Evolutionary conservation across 148 eudicot genomes (phyloP), one percentile per base, ranked within the genome.

Genomic region (Camellia lanceoleosa): DNA sequence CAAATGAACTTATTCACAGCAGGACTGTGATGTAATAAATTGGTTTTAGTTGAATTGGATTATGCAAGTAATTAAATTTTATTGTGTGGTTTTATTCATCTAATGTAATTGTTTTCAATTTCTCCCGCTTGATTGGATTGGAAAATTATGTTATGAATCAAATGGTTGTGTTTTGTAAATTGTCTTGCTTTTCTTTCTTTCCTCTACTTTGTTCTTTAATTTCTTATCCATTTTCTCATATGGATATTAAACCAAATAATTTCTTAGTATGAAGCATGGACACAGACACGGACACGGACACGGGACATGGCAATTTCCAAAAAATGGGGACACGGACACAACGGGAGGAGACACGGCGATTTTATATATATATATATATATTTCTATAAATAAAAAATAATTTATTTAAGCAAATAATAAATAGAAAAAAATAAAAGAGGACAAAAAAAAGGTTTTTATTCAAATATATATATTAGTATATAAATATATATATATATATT

Each of bases 21-120:
- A 43, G 30, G 52, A 59, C 15, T 38, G 38, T 30, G 46, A 41
- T 52, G 43, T 38, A 59, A 55, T 55, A 6, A 73, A 7, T 38
- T 23, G 76, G 47, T 20, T 73, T 66, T 52, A 43, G 4, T 74
- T 74, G 54, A 74, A 63, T 43, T 74, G 2, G 52, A 60, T 47
- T 16, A 3, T 74, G 1, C 6, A 74, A 42, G 30, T 15, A 30
- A 56, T 15, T 38, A 42, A 74, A 74, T 11, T 64, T 41, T 74
- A 38, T 43, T 6, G n/a, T 23, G 0, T n/a, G 13, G 63, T 55
- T 14, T 54, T 5, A 23, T 23, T 73, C 19, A 9, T 23, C 2
- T 8, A 2, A 73, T 56, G 18, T 46, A 60, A 58, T 74, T 59
- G 78, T 74, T 74, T 12, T n/a, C 11, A n/a, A 15, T 49, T 14